These are phyloP conservation scores for Ganoderma sinense DNA, from an alignment of 1,284 basidiomycete genomes.

Conservation along the genomic window DNA sequence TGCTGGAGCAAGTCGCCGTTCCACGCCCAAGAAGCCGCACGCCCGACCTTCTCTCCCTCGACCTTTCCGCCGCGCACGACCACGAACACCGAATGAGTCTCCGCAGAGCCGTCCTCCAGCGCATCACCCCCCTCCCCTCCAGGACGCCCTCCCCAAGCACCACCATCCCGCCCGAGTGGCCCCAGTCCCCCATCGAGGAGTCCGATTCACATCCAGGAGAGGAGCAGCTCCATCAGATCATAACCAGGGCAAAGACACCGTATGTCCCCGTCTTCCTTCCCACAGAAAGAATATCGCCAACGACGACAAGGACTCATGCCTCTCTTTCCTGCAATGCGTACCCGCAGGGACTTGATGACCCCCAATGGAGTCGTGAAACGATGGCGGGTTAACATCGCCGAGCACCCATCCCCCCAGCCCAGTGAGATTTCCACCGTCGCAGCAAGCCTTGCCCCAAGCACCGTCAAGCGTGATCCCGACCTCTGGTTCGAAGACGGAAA, in stretches of 20 bases:
- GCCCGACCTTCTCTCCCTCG: background rate
- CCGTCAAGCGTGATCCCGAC: conserved; percentile 32
- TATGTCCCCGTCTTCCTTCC: conserved; percentile 17
- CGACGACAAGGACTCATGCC: conserved; percentile 7
- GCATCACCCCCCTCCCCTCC: conserved; percentile 30
- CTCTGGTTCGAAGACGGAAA: conserved; percentile 41
- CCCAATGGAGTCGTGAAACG: conserved; percentile 30
- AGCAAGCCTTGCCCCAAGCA: conserved; percentile 17
- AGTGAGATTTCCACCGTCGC: conserved; percentile 26
- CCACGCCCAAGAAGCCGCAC: background rate
- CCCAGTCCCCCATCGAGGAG: conserved; percentile 27
- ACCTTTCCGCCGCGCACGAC: background rate
- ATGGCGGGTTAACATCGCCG: conserved; percentile 31
- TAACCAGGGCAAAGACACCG: conserved; percentile 25
- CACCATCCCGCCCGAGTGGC: conserved; percentile 28
- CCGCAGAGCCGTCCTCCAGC: conserved; percentile 33
- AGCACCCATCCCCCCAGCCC: conserved; percentile 25
- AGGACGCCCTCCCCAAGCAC: conserved; percentile 31
- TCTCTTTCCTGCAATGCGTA: conserved; percentile 16
- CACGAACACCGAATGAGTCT: conserved; percentile 26
- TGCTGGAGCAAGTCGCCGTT: background rate
- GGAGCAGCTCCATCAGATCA: conserved; percentile 14
- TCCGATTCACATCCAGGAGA: conserved; percentile 21
- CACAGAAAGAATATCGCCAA: background rate
- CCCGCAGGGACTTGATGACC: conserved; percentile 28